These are phyloP conservation scores for Beauveria rudraprayagi DNA, from an alignment of 2,329 filamentous ascomycete species.

Conservation along the genomic window DNA sequence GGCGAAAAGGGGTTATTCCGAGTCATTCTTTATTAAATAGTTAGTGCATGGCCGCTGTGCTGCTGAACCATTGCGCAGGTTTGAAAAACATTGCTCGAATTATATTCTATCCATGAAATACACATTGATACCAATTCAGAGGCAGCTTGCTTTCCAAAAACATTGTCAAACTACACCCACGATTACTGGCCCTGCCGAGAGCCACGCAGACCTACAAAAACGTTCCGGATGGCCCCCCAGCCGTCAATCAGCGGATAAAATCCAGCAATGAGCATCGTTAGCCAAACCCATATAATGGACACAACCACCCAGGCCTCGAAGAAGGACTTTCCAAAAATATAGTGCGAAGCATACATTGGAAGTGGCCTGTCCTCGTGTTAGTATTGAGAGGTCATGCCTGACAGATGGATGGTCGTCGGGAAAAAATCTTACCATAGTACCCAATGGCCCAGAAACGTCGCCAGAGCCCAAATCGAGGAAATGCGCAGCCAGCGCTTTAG, in stretches of 20 bases:
- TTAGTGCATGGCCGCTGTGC: too few relatives aligned
- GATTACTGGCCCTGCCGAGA: background rate
- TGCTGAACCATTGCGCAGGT: too few relatives aligned
- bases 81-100: too few relatives aligned
- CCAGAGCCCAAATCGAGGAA: slow-evolving; percentile 36
- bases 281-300: slow-evolving; percentile 45
- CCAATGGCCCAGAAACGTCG: slow-evolving; percentile 45
- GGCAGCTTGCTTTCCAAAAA: too few relatives aligned
- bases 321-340: slow-evolving; percentile 40
- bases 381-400: background rate
- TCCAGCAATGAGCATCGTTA: slow-evolving; percentile 38
- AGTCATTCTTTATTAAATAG: too few relatives aligned
- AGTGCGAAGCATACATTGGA: slow-evolving; percentile 45
- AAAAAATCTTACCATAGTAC: slow-evolving; percentile 35
- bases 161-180: background rate
- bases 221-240: slow-evolving; percentile 22
- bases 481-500: slow-evolving; percentile 39
- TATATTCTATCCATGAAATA: too few relatives aligned
- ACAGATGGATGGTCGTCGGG: background rate
- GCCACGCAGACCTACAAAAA: slow-evolving; percentile 1
- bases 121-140: too few relatives aligned
- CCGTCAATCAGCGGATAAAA: slow-evolving; percentile 44
- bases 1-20: too few relatives aligned
- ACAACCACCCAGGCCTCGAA: slow-evolving; percentile 43
- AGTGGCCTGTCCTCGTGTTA: slow-evolving; percentile 28